A percentile compares a stretch with the other conserved stretches of the same genome.
phyloP scores from a whole-genome alignment of 1,139 yeast species.

The Yamadazyma jaroonii region DNA sequence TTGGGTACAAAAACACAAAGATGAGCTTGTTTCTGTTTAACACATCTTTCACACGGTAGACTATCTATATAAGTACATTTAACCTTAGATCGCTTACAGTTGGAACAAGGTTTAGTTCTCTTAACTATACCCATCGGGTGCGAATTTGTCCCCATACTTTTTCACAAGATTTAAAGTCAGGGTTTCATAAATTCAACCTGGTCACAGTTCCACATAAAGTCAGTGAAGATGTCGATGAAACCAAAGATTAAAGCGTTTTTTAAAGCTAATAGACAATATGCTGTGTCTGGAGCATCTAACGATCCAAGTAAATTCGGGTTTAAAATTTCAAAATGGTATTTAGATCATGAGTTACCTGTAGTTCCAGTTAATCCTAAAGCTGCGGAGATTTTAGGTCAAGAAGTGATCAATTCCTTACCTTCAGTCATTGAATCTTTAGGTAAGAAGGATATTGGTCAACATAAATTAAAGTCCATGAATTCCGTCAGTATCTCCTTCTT shows the following conservation, averaged over 20 bases:
- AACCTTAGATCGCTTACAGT: constrained; percentile 63
- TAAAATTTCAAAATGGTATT: constrained; percentile 70
- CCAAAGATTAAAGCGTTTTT: constrained; percentile 47
- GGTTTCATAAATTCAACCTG: no score
- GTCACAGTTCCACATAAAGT: no score
- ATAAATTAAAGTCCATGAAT: constrained; percentile 29
- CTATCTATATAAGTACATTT: constrained; percentile 49
- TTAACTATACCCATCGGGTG: constrained; percentile 39
- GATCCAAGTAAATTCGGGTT: constrained; percentile 67
- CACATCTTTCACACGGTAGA: constrained; percentile 61
- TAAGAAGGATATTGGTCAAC: constrained; percentile 23
- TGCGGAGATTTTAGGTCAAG: constrained; percentile 42
- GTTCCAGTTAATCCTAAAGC: constrained; percentile 65
- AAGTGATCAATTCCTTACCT: constrained; percentile 35
- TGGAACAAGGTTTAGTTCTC: constrained; percentile 59
- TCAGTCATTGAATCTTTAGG: constrained; percentile 28
- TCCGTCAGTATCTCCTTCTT: constrained; percentile 61
- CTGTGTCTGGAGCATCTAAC: constrained; percentile 73
- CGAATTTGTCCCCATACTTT: constrained; percentile 4
- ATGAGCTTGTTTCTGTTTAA: constrained; percentile 42
- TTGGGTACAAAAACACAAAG: constrained; percentile 58
- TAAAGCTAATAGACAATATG: constrained; percentile 51
- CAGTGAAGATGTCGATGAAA: constrained; percentile 35
- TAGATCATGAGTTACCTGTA: constrained; percentile 54
- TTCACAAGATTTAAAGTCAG: constrained; percentile 1